Evolutionary conservation across 805 yeast species (phyloP), one percentile per base, ranked within the genome.

Genomic region (Komagataella phaffii): DNA sequence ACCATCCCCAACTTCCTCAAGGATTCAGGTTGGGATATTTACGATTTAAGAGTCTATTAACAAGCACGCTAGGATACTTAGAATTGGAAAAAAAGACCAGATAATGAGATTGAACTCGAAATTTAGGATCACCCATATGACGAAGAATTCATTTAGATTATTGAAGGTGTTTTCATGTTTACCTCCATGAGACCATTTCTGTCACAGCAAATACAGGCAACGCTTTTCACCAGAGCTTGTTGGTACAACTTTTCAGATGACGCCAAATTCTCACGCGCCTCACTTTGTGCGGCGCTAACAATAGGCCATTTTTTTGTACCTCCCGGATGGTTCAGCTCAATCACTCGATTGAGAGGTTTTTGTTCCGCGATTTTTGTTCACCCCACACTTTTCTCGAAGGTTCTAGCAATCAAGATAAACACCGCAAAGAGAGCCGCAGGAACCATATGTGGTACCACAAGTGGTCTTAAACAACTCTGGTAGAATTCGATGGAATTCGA

Each of bases 341-440:
- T 30, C 10, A 30, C 40, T 30, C 10, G 40, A 10, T 30, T 10
- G 40, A 3, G 86, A 85, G 75, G 96, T 90, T 53, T 80, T 14
- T 14, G 4, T 30, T 30, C 14, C 40, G 40, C 40, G 40, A 30
- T 10, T 8, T 10, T 14, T 10, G 12, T 30, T 30, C 40, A 30
- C 40, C 40, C 40, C 40, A 30, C 40, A 30, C 40, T 30, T 30
- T 30, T 30, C 40, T 30, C 12, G 40, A 30, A 30, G 40, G 40
- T 30, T 30, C 40, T 30, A 30, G 40, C 40, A 30, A 30, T 30
- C 40, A 10, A 10, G 40, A 30, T 30, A 30, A 30, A 30, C 40
- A 30, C 40, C 40, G 40, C 40, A 30, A 24, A 14, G 40, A 30
- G 40, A 30, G 40, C 40, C 40, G 40, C 40, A 30, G 12, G 40